phyloP scores from a whole-genome alignment of 768 basidiomycete genomes.

The Leucosporidium yakuticum region DNA sequence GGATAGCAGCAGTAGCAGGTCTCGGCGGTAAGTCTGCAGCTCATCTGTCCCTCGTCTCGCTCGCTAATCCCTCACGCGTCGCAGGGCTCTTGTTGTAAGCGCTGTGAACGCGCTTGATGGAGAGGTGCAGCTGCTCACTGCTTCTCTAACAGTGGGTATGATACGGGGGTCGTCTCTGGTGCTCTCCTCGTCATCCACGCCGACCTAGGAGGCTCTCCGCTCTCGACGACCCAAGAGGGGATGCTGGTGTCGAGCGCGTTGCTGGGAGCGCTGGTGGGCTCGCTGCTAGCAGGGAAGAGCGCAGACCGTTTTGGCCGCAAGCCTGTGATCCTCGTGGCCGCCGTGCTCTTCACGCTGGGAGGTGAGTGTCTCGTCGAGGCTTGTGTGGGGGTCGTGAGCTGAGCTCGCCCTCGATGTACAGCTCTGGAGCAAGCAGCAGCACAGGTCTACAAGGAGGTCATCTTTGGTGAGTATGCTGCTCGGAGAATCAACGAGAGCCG shows the following conservation, averaged over 20 bases:
- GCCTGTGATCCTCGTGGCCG: conserved; percentile 14
- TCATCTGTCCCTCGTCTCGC: no score
- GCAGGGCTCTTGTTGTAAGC: conserved; percentile 18
- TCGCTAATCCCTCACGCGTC: background rate
- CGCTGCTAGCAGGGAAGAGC: conserved; percentile 10
- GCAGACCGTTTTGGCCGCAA: conserved; percentile 27
- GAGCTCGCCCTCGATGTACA: background rate
- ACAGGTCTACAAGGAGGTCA: conserved; percentile 29
- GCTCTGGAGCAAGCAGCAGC: conserved; percentile 32
- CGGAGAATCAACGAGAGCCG: no score
- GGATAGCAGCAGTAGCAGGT: conserved; percentile 15
- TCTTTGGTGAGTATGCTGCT: conserved; percentile 12
- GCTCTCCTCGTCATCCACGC: conserved; percentile 12
- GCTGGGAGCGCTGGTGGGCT: conserved; percentile 9
- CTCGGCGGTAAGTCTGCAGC: conserved; percentile 16
- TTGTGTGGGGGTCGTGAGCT: background rate
- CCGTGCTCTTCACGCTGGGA: conserved; percentile 23
- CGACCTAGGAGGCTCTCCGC: conserved; percentile 13
- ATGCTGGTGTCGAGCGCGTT: conserved; percentile 23
- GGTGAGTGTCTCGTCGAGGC: background rate
- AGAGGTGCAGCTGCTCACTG: no score
- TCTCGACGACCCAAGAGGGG: conserved; percentile 18
- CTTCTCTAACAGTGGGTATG: conserved; percentile 16
- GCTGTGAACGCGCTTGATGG: no score
- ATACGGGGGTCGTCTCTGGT: conserved; percentile 26